Evolutionary conservation across 192 early-diverging fungal genomes (phyloP).

Genomic region (Backusella circina): DNA sequence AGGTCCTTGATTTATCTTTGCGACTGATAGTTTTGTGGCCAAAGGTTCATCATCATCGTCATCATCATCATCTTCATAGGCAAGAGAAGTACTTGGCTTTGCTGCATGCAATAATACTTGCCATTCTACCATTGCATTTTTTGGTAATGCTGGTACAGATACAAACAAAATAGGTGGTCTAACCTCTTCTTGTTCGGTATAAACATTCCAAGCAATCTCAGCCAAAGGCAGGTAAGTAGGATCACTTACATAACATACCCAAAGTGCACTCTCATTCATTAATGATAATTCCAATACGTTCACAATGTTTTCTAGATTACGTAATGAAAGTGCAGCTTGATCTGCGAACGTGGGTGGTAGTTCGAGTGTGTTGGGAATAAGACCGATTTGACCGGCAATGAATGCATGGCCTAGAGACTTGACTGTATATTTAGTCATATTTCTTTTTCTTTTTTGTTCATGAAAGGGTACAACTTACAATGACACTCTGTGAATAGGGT

Average conservation of each 20-base stretch:
- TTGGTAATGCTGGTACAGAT: slow-evolving; percentile 58
- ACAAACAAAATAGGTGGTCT: slow-evolving; percentile 48
- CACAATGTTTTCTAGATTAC: slow-evolving; percentile 50
- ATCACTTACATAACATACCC: slow-evolving; percentile 59
- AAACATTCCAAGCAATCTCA: slow-evolving; percentile 31
- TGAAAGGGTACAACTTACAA: slow-evolving; percentile 35
- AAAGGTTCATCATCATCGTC: slow-evolving; percentile 3
- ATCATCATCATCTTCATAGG: slow-evolving; percentile 18
- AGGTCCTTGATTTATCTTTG: not conserved
- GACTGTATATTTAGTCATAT: not conserved
- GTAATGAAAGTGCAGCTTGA: slow-evolving; percentile 51
- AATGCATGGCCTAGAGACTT: slow-evolving; percentile 57
- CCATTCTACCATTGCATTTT: slow-evolving; percentile 64
- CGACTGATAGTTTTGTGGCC: not conserved
- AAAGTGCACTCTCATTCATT: slow-evolving; percentile 34
- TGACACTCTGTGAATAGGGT: slow-evolving; percentile 73
- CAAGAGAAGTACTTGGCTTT: slow-evolving; percentile 7
- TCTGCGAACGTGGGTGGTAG: slow-evolving; percentile 49
- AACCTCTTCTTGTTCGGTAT: slow-evolving; percentile 10
- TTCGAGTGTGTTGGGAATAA: slow-evolving; percentile 60
- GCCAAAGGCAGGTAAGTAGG: slow-evolving; percentile 29
- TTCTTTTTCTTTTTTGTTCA: not conserved
- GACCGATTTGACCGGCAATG: slow-evolving; percentile 78
- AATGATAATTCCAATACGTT: slow-evolving; percentile 35
- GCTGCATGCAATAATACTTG: slow-evolving; percentile 43